Conservation (phyloP, 1,284 basidiomycete species). For the Malassezia pachydermatis region DNA sequence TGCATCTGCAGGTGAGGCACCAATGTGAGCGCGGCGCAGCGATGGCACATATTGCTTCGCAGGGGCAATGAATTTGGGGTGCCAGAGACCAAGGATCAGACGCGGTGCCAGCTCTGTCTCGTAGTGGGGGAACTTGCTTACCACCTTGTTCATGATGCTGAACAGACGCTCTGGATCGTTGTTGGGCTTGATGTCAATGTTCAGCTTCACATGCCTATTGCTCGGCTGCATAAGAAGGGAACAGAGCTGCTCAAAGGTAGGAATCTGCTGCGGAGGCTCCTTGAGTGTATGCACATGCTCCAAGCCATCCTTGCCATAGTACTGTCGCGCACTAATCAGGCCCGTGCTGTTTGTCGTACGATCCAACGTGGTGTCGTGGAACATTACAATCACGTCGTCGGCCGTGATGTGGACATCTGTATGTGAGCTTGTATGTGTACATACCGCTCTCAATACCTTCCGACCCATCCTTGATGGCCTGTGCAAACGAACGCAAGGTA, state of each 20-base stretch:
- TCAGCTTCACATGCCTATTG: conserved; percentile 44
- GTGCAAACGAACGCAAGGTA: conserved; percentile 44
- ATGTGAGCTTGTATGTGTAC: conserved; percentile 4
- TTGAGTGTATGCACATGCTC: conserved; percentile 71
- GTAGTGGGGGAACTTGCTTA: conserved; percentile 65
- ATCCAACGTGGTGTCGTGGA: conserved; percentile 68
- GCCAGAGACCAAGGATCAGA: conserved; percentile 68
- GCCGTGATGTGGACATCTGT: conserved; percentile 89
- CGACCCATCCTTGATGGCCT: conserved; percentile 42
- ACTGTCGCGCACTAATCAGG: conserved; percentile 52
- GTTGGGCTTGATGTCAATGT: conserved; percentile 79
- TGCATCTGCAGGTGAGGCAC: conserved; percentile 58
- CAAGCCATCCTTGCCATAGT: conserved; percentile 57
- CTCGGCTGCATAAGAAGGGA: conserved; percentile 41
- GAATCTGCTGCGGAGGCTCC: conserved; percentile 56
- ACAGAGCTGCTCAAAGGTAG: conserved; percentile 42
- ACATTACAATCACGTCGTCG: conserved; percentile 85
- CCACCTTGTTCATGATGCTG: conserved; percentile 65
- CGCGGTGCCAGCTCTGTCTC: conserved; percentile 72
- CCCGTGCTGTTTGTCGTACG: conserved; percentile 56
- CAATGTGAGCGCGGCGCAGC: conserved; percentile 76
- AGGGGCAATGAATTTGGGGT: conserved; percentile 72
- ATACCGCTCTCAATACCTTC: conserved; percentile 44
- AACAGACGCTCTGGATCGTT: conserved; percentile 84
- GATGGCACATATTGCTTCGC: conserved; percentile 70